These are phyloP conservation scores for Plasmodium billcollinsi DNA, from an alignment of 169 alveolate genomes.

Conservation along the genomic window DNA sequence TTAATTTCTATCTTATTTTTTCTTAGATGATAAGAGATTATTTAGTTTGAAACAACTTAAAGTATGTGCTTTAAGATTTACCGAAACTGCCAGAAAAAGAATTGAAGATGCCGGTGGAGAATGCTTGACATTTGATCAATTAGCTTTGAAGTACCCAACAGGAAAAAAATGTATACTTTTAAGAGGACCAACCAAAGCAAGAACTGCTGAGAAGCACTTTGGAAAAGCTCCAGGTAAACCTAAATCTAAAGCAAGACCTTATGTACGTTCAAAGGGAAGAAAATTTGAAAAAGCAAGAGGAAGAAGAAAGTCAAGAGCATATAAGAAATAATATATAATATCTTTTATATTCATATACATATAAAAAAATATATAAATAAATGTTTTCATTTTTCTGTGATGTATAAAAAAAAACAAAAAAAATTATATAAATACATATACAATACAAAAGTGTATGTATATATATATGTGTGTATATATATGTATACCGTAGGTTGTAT, in stretches of 20 bases:
- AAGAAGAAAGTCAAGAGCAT: constrained; percentile 93
- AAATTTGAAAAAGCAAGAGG: constrained; percentile 96
- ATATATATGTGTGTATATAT: too few species aligned
- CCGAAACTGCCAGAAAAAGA: constrained; percentile 98
- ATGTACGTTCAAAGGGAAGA: constrained; percentile 93
- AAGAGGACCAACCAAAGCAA: constrained; percentile 96
- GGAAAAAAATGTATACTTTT: constrained; percentile 95
- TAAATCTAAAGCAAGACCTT: constrained; percentile 93
- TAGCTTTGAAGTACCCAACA: constrained; percentile 94
- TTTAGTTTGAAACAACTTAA: constrained; percentile 91
- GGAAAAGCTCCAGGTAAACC: constrained; percentile 97
- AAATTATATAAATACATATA: too few species aligned
- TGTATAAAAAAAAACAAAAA: constrained; percentile 4
- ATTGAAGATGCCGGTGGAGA: constrained; percentile 97
- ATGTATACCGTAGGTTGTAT: too few species aligned
- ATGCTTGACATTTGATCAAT: constrained; percentile 97
- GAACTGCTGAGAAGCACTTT: constrained; percentile 96
- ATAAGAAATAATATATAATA: constrained; percentile 81
- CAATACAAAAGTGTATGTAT: too few species aligned
- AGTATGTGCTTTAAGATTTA: constrained; percentile 97
- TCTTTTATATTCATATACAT: constrained; percentile 16
- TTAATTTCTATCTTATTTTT: background rate
- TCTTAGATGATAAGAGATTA: constrained; percentile 92
- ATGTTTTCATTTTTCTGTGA: constrained; percentile 73
- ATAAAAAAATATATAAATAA: constrained; percentile 12